Base-by-base conservation (phyloP, 2,329 filamentous ascomycete species). In the Fusarium dlaminii region DNA sequence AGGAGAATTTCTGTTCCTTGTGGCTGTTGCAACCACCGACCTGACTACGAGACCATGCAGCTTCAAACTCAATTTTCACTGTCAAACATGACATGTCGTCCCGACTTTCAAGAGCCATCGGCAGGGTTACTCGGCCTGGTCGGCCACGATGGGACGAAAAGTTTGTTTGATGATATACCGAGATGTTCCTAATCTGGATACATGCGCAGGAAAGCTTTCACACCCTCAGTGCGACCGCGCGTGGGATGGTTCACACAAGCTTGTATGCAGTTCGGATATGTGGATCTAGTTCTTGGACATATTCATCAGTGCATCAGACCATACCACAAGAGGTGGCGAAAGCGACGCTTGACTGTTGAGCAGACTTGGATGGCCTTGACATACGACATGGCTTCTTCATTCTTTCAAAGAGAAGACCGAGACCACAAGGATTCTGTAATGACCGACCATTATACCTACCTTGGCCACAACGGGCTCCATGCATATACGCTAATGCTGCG, bases 261-360 rank as follows among this genome's bases (percentile, higher is more conserved):
- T 54, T 54, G 52, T 34, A 27, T 49, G 43, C 27, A 17, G 36
- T 37, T 54, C 34, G 24, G 27, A 48, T 48, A 46, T 61, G 60
- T 56, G 60, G 57, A 43, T 43, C 62, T 29, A 29, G 45, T 45
- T 62, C 51, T 40, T 46, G 48, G 43, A 48, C 42, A 72, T 68
- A 52, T 54, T 48, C n/a, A 45, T 27, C 29, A 32, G 49, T 42
- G n/a, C 24, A 54, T 46, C 63, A 68, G 37, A 15, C 58, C 72
- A 72, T 66, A 27, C 40, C 40, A 36, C 43, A 48, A 54, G 62
- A 68, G 46, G 63, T 36, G 51, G 49, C 40, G 30, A 72, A 29
- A 74, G 67, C 55, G 55, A 72, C 51, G 48, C 59, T 63, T 74
- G 54, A 32, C 37, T 36, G 24, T 71, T 36, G 29, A 57, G 43